Percentiles rank a stretch among this genome's conserved stretches.
phyloP scores from a whole-genome alignment of 2,329 filamentous ascomycete species.

The Alternaria incomplexa region DNA sequence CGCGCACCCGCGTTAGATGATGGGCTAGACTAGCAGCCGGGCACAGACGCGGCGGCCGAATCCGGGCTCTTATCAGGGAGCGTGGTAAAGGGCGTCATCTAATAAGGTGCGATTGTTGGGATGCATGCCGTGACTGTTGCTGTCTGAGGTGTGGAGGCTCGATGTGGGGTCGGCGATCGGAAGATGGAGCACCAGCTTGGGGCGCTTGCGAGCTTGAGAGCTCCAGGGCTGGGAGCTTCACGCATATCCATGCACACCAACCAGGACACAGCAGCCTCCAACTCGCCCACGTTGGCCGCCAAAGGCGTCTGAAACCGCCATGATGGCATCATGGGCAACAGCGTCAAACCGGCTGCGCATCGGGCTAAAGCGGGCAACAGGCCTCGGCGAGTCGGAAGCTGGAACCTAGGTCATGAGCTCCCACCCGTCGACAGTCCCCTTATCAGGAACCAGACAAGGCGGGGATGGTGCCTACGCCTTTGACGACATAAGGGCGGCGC shows the following conservation, averaged over 20 bases:
- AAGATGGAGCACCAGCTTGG: constrained; percentile 13
- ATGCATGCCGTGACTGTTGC: constrained; percentile 32
- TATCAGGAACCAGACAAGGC: constrained; percentile 34
- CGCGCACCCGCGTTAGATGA: constrained; percentile 23
- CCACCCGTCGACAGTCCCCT: constrained; percentile 32
- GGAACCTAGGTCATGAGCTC: constrained; percentile 25
- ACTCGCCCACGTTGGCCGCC: constrained; percentile 42
- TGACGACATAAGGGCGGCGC: constrained; percentile 34
- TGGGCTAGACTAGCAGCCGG: constrained; percentile 22
- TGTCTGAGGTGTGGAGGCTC: constrained; percentile 29
- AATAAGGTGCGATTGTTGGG: constrained; percentile 30
- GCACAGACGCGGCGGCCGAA: constrained; percentile 29
- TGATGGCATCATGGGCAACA: constrained; percentile 38
- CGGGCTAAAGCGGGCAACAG: constrained; percentile 28
- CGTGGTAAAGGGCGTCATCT: constrained; percentile 24
- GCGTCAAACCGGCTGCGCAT: constrained; percentile 34
- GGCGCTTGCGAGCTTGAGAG: constrained; percentile 8
- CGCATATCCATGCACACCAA: constrained; percentile 10
- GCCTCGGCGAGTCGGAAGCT: constrained; percentile 41
- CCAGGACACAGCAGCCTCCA: constrained; percentile 33
- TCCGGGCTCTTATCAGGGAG: constrained; percentile 37
- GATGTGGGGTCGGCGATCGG: constrained; percentile 27
- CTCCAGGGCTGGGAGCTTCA: constrained; percentile 9
- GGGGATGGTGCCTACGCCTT: constrained; percentile 34
- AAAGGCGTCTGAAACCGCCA: constrained; percentile 41